phyloP scores from a whole-genome alignment of 352 stramenopile species.

The Pythium volutum region DNA sequence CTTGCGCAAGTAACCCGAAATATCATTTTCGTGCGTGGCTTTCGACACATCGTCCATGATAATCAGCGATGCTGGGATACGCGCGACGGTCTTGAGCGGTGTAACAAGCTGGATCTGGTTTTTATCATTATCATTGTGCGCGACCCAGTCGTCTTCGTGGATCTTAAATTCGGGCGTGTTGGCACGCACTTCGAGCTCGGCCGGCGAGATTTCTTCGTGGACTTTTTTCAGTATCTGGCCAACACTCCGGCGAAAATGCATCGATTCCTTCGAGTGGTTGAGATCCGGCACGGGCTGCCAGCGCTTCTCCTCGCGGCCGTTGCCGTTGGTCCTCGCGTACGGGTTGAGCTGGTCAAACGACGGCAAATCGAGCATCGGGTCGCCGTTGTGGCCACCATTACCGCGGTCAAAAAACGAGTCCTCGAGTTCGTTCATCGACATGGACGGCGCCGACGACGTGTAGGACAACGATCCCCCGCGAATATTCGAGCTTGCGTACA shows the following conservation, averaged over 20 bases:
- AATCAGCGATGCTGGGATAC: constrained; percentile 69
- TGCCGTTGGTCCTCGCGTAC: constrained; percentile 42
- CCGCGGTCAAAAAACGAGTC: constrained; percentile 18
- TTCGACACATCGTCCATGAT: constrained; percentile 48
- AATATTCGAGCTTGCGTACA: constrained; percentile 9
- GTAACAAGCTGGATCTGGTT: constrained; percentile 82
- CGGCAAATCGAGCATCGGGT: constrained; percentile 90
- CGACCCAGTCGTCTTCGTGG: constrained; percentile 83
- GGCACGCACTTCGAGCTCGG: constrained; percentile 82
- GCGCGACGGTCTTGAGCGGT: constrained; percentile 77
- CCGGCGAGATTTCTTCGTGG: constrained; percentile 78
- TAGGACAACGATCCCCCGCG: constrained; percentile 8
- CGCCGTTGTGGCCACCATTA: constrained; percentile 57
- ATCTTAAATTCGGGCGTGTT: constrained; percentile 89
- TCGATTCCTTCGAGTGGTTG: constrained; percentile 79
- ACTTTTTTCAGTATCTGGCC: constrained; percentile 71
- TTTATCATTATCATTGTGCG: constrained; percentile 51
- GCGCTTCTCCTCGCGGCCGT: constrained; percentile 41
- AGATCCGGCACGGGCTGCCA: constrained; percentile 79
- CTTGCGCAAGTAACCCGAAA: constrained; percentile 77
- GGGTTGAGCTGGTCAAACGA: constrained; percentile 76
- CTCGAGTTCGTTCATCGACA: constrained; percentile 25
- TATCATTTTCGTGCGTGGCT: constrained; percentile 42
- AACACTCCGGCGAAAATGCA: constrained; percentile 73
- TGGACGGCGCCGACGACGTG: constrained; percentile 21